These are phyloP conservation scores for Penicillium occitanis DNA, from an alignment of 2,329 filamentous ascomycete species.

Conservation along the genomic window DNA sequence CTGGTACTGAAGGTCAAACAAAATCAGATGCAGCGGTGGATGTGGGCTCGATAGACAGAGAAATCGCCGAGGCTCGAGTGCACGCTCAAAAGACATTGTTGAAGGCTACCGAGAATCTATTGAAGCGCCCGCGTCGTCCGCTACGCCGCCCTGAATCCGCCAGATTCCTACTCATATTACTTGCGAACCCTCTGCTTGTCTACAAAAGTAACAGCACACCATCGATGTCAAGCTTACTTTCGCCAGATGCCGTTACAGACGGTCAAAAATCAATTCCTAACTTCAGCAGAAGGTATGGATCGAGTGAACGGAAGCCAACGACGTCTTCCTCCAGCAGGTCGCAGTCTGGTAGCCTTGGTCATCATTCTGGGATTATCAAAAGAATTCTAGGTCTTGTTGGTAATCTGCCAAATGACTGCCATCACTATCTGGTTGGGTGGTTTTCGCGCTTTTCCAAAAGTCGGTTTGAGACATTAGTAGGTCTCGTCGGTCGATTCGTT, in stretches of 20 bases:
- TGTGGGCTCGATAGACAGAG: conserved; percentile 50
- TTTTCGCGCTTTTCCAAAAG: conserved; percentile 67
- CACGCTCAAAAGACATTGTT: conserved; percentile 70
- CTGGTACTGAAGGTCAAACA: conserved; percentile 29
- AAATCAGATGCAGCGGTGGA: conserved; percentile 36
- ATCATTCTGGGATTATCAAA: conserved; percentile 82
- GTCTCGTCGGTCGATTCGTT: conserved; percentile 74
- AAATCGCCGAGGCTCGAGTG: conserved; percentile 62
- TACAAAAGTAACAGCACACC: conserved; percentile 27
- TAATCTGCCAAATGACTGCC: conserved; percentile 71
- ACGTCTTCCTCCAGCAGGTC: conserved; percentile 25
- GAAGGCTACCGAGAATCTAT: conserved; percentile 73
- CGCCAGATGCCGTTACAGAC: neutral
- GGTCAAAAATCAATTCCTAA: conserved; percentile 12
- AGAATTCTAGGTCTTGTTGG: conserved; percentile 77
- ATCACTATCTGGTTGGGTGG: conserved; percentile 76
- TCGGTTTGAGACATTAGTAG: conserved; percentile 71
- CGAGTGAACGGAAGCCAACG: conserved; percentile 25
- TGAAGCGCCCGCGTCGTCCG: conserved; percentile 74
- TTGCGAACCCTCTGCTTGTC: conserved; percentile 75
- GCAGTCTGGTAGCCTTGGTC: conserved; percentile 52
- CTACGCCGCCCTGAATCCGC: conserved; percentile 68
- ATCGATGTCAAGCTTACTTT: conserved; percentile 21
- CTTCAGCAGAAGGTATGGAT: conserved; percentile 20
- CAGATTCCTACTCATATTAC: conserved; percentile 73